Conservation (phyloP, 1,139 yeast species). For the Protomyces pachydermus region DNA sequence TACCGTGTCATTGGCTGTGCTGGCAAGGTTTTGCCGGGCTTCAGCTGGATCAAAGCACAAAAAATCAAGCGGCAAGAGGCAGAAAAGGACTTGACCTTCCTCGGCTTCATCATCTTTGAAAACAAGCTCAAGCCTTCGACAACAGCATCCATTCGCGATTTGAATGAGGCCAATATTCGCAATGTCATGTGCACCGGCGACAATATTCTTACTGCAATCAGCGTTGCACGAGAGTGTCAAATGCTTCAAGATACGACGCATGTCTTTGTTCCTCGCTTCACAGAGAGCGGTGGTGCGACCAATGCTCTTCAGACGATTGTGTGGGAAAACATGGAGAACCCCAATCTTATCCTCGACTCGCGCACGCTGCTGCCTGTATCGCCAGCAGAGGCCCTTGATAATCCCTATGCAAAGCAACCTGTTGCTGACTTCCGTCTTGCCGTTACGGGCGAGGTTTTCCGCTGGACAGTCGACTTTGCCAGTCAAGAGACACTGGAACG, state of each 20-base stretch:
- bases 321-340: slow-evolving; percentile 44
- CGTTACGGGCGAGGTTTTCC: slow-evolving; percentile 85
- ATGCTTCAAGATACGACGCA: slow-evolving; percentile 48
- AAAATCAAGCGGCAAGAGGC: slow-evolving; percentile 55
- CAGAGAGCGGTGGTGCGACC: slow-evolving; percentile 30
- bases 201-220: slow-evolving; percentile 85
- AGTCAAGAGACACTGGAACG: slow-evolving; percentile 45
- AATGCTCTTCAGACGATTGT: slow-evolving; percentile 17
- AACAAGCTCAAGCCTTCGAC: slow-evolving; percentile 76
- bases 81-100: slow-evolving; percentile 63
- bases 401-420: slow-evolving; percentile 32
- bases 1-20: slow-evolving; percentile 95
- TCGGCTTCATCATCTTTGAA: slow-evolving; percentile 89
- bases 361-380: slow-evolving; percentile 52
- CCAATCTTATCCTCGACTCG: slow-evolving; percentile 50
- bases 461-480: slow-evolving; percentile 55
- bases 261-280: slow-evolving; percentile 68
- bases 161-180: slow-evolving; percentile 65
- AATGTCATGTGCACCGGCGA: slow-evolving; percentile 98
- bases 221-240: slow-evolving; percentile 83
- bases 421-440: slow-evolving; percentile 49
- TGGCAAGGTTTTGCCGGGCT: slow-evolving; percentile 49
- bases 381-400: slow-evolving; percentile 4
- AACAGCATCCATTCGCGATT: slow-evolving; percentile 52
- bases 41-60: slow-evolving; percentile 43